A percentile compares a stretch with the other conserved stretches of the same genome.
Evolutionary conservation across 2,329 filamentous ascomycete genomes (phyloP).

Genomic region (Alternaria ventricosa): DNA sequence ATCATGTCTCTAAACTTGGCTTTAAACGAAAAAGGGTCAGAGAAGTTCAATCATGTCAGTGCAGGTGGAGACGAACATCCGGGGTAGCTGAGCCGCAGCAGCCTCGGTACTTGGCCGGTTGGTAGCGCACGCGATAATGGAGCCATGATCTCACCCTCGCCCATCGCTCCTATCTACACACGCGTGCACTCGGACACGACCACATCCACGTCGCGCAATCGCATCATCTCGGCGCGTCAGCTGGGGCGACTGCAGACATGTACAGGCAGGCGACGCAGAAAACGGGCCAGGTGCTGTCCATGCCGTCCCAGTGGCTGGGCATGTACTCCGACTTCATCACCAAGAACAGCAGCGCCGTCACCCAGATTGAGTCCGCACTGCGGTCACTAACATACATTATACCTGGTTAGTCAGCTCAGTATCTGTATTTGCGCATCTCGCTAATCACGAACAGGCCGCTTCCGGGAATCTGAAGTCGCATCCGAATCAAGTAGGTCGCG

Average conservation of each 20-base stretch:
- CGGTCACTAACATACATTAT: slow-evolving; percentile 96
- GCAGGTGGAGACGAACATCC: slow-evolving; percentile 10
- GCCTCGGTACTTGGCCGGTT: slow-evolving; percentile 40
- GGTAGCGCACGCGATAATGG: slow-evolving; percentile 12
- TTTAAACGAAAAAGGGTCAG: neutral
- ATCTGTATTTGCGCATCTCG: neutral
- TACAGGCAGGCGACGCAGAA: slow-evolving; percentile 48
- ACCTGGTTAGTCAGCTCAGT: slow-evolving; percentile 64
- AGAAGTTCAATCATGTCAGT: neutral
- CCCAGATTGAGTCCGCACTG: slow-evolving; percentile 92
- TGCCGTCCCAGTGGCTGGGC: slow-evolving; percentile 70
- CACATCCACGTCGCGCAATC: slow-evolving; percentile 24
- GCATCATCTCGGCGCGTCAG: slow-evolving; percentile 16
- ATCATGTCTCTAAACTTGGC: neutral
- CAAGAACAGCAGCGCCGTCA: slow-evolving; percentile 91
- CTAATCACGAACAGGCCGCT: slow-evolving; percentile 66
- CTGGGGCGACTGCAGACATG: slow-evolving; percentile 35
- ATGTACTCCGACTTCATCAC: slow-evolving; percentile 91
- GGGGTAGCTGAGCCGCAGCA: slow-evolving; percentile 21
- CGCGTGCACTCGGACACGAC: slow-evolving; percentile 21
- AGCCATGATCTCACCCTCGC: slow-evolving; percentile 34
- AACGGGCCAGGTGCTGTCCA: slow-evolving; percentile 58
- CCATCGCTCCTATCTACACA: slow-evolving; percentile 31
- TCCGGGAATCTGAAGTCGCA: slow-evolving; percentile 90
- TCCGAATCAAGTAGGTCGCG: slow-evolving; percentile 75